Evolutionary conservation across 2,329 filamentous ascomycete species (phyloP), one percentile per base, ranked within the genome.

Genomic region (Cladophialophora yegresii): DNA sequence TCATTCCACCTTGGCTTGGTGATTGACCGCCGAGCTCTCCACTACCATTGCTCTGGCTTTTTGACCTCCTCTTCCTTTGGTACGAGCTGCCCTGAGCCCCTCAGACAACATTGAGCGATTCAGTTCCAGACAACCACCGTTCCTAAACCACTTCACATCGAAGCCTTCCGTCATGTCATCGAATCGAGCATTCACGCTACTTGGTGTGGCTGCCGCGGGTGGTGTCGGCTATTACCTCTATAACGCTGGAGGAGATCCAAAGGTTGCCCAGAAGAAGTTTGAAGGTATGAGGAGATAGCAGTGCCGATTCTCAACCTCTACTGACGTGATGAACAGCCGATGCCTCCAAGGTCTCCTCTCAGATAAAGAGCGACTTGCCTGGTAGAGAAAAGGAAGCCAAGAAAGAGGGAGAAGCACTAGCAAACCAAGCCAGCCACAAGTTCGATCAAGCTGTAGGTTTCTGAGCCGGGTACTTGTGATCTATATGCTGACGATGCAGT

Each of bases 171-270:
- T 65, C 64, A 72, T 72, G 70, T 70, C 70, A 22, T 69, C 69
- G 30, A 66, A 63, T 61, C 68, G 68, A 58, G 69, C 75, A 71
- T 70, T 80, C 33, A 76, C 64, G 49, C 73, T 81, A 71, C 74
- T 89, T 72, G 89, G 88, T 72, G 78, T 87, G 70, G 85, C 82
- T 65, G 87, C 85, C 69, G 88, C 84, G 33, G 86, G 85, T 72
- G 89, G 87, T 69, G 81, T 87, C 64, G 92, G 90, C 50, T 98
- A 96, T 84, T 98, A 98, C 82, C 85, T 98, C 68, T 99, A 96
- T 83, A 83, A 80, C 58, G 89, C 93, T 16, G 93, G 93, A 67
- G 93, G 93, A 63, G 85, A 87, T 76, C 84, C 91, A 58, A 91
- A 89, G 78, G 87, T 85, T 56, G 93, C 93, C n/a, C 87, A 92